Conservation (phyloP, 176 grass and related monocot genomes). For the Musa schizocarpa region DNA sequence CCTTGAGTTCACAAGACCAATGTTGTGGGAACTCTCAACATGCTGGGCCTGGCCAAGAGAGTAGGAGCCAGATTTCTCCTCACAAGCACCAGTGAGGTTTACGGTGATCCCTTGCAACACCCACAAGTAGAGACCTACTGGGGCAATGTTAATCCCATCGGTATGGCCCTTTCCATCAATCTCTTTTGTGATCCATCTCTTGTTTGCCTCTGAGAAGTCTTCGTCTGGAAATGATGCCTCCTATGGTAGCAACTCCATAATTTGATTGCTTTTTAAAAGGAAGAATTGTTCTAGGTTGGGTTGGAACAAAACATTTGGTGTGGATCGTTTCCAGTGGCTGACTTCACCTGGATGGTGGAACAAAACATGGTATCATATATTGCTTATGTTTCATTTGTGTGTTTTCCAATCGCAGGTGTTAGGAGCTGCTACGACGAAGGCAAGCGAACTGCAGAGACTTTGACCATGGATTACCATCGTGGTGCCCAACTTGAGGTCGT, state of each 20-base stretch:
- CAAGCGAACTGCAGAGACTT: conserved; percentile 78
- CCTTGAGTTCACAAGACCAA: background rate
- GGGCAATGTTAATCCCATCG: background rate
- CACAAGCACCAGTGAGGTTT: conserved; percentile 2
- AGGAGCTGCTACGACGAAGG: conserved; percentile 91
- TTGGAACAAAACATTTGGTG: too few species aligned
- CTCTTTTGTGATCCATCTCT: background rate
- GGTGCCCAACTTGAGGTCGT: conserved; percentile 72
- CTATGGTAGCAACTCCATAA: too few species aligned
- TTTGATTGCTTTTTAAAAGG: background rate
- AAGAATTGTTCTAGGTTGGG: background rate
- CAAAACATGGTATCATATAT: background rate
- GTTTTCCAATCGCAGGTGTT: conserved; percentile 41
- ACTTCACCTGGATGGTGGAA: background rate
- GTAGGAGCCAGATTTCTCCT: conserved; percentile 5
- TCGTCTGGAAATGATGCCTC: too few species aligned
- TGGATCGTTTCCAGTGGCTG: too few species aligned
- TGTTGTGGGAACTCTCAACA: conserved; percentile 1
- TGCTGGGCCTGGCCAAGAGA: conserved; percentile 5
- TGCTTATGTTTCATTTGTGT: background rate
- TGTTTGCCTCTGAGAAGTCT: background rate
- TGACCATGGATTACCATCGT: conserved; percentile 96
- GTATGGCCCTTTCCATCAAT: background rate
- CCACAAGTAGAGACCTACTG: conserved; percentile 1
- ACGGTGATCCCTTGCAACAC: conserved; percentile 3